These are phyloP conservation scores for maize (Zea mays) DNA, from an alignment of 176 grass and related monocot species.

Conservation along the genomic window Zm-B73-REFERENCE-NAM-5.0 NC_050097.1:177660001-177660500, in stretches of 20 bases:
- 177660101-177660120: constrained; percentile 13
- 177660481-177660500: constrained; percentile 17
- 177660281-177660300: not conserved
- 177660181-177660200: not conserved
- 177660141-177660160: constrained; percentile 17
- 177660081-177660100: constrained; percentile 99
- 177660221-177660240: constrained; percentile 14
- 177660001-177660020: constrained; percentile 83
- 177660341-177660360: not conserved
- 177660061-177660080: constrained; percentile 83
- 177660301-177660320: not conserved
- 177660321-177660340: not conserved
- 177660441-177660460: constrained; percentile 7
- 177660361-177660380: not conserved
- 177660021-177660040: constrained; percentile 99
- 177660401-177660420: not conserved
- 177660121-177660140: constrained; percentile 2
- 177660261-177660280: not conserved
- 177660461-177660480: constrained; percentile 10
- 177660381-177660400: not conserved
- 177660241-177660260: not conserved
- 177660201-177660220: constrained; percentile 14
- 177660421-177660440: not conserved
- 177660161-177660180: not conserved
- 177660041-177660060: constrained; percentile 89